phyloP scores from a whole-genome alignment of 2,329 filamentous ascomycete genomes.

The Phialophora macrospora region DNA sequence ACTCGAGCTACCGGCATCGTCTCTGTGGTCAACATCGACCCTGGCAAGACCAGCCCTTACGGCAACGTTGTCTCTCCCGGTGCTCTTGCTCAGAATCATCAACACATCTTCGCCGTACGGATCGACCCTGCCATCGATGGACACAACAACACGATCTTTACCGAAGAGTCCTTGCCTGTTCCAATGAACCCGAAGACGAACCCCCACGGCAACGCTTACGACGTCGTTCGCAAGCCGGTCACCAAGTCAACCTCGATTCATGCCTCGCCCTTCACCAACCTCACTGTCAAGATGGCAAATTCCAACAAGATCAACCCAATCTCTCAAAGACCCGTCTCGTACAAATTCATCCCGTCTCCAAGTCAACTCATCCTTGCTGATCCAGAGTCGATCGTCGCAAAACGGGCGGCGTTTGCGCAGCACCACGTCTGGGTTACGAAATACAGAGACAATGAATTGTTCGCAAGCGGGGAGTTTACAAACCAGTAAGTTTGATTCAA shows the following conservation, averaged over 20 bases:
- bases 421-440: conserved; percentile 59
- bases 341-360: conserved; percentile 54
- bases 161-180: conserved; percentile 59
- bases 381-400: conserved; percentile 50
- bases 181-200: conserved; percentile 60
- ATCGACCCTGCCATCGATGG: conserved; percentile 69
- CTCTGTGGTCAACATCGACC: conserved; percentile 64
- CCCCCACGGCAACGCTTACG: conserved; percentile 66
- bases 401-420: conserved; percentile 55
- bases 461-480: conserved; percentile 56
- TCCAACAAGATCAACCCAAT: conserved; percentile 49
- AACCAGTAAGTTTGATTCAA: conserved; percentile 45
- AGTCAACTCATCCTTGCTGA: conserved; percentile 56
- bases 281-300: conserved; percentile 58
- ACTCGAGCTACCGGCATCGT: conserved; percentile 70
- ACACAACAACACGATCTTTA: conserved; percentile 58
- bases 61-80: conserved; percentile 69
- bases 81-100: conserved; percentile 70
- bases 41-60: conserved; percentile 58
- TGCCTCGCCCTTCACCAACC: conserved; percentile 55
- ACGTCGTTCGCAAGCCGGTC: conserved; percentile 57
- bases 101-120: conserved; percentile 70
- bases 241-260: conserved; percentile 56
- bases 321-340: conserved; percentile 51
- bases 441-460: conserved; percentile 56